These are phyloP conservation scores for Neurospora pannonica DNA, from an alignment of 495 filamentous ascomycete species.

Conservation along the genomic window DNA sequence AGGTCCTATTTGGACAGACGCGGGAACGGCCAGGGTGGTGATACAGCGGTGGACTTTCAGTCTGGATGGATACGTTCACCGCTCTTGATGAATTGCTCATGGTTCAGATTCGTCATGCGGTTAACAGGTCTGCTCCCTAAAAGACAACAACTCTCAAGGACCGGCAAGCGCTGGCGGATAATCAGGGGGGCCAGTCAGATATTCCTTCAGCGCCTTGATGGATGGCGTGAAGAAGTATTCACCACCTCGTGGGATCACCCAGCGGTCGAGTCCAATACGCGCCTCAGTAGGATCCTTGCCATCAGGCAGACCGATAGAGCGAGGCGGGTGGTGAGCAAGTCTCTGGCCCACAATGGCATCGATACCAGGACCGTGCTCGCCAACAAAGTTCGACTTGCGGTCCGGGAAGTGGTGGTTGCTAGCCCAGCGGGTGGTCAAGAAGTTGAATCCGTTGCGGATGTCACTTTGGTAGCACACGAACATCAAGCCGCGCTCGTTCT, in stretches of 20 bases:
- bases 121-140: neutral
- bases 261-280: neutral
- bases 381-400: neutral
- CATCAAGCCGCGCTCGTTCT: neutral
- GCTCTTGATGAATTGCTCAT: neutral
- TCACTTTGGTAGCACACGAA: conserved; percentile 3
- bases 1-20: neutral
- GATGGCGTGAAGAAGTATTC: conserved; percentile 2
- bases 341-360: neutral
- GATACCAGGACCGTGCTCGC: neutral
- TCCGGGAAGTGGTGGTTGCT: neutral
- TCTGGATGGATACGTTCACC: neutral
- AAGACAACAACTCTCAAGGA: neutral
- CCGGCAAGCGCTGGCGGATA: neutral
- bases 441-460: neutral
- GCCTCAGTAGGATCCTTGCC: neutral
- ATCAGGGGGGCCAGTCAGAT: neutral
- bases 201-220: conserved; percentile 20
- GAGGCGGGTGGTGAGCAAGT: neutral
- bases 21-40: neutral
- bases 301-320: neutral
- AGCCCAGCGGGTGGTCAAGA: neutral
- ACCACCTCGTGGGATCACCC: neutral
- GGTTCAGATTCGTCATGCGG: neutral
- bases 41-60: neutral